Base-by-base conservation (phyloP, 2,329 filamentous ascomycete genomes). In the Monosporascus sp. region DNA sequence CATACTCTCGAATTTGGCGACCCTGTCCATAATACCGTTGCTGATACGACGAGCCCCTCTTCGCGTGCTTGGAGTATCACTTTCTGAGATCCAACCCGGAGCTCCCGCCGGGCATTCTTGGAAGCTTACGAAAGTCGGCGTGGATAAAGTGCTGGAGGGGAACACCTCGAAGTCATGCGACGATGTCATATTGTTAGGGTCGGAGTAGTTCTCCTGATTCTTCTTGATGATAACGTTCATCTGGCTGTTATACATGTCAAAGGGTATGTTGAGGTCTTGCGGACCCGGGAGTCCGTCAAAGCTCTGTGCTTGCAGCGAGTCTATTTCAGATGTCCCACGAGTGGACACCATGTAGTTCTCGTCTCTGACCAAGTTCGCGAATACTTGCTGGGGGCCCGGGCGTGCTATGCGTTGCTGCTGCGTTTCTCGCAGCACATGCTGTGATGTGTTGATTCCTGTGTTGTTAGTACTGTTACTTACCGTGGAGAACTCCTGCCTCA, bases 341-440 rank as follows among this genome's bases (percentile, higher is more conserved):
- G 82, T 80, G 49, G 82, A 82, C 61, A 82, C 71, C 41, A 83
- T 71, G 64, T 82, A 85, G 71, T 74, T 78, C 67, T 82, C 82
- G 72, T 73, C 75, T 56, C 54, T 63, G 61, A 64, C 65, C 60
- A 68, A 67, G 66, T 68, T 67, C 61, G 62, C 61, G 63, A 65
- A 67, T 54, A 64, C 62, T 58, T 72, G 65, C 66, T 72, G 73
- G 54, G 69, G 79, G 82, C 87, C 86, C 84, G 87, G 87, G 84
- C 88, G 85, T 83, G 83, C 83, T 82, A 85, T 82, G 82, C 84
- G 84, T 79, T 91, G 89, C 86, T 90, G 85, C 84, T 93, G 90
- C 85, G 87, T 82, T 89, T 90, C 88, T 87, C 87, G 88, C 86
- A 91, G 82, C 76, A 84, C 81, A 82, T 91, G 87, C 83, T 92